phyloP scores from a whole-genome alignment of 768 basidiomycete species.

The Kwoniella shandongensis region DNA sequence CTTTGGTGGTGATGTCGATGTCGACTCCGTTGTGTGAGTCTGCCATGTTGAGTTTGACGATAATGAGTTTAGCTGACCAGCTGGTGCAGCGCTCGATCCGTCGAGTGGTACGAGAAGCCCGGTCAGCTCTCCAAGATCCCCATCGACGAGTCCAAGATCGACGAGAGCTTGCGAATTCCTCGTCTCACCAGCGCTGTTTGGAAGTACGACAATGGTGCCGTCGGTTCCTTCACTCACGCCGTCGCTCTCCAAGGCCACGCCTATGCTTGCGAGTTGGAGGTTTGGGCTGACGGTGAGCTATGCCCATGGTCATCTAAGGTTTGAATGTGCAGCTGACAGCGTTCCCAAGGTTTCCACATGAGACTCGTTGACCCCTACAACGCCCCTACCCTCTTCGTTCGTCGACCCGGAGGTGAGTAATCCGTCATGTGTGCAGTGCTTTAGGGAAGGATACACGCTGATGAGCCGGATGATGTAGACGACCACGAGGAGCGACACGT shows the following conservation, averaged over 20 bases:
- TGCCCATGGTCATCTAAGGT: background rate
- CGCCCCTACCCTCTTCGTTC: constrained; percentile 79
- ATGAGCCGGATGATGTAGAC: constrained; percentile 30
- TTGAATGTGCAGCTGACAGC: constrained; percentile 52
- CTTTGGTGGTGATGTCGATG: constrained; percentile 94
- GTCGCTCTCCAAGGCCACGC: constrained; percentile 87
- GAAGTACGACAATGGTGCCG: constrained; percentile 95
- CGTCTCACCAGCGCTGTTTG: constrained; percentile 90
- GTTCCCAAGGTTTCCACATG: constrained; percentile 72
- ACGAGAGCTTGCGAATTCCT: constrained; percentile 85
- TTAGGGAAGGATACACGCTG: background rate
- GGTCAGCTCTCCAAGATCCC: constrained; percentile 76
- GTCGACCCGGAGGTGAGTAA: constrained; percentile 61
- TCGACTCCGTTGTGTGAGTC: constrained; percentile 60
- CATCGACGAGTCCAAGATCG: constrained; percentile 80
- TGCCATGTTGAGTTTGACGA: background rate
- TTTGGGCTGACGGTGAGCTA: constrained; percentile 75
- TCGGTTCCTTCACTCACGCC: constrained; percentile 86
- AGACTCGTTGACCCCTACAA: constrained; percentile 78
- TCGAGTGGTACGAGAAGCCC: constrained; percentile 89
- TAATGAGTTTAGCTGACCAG: background rate
- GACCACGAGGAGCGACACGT: constrained; percentile 53
- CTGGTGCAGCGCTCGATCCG: constrained; percentile 64
- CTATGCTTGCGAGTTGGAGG: constrained; percentile 92
- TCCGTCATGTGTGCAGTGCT: constrained; percentile 34